Conservation (phyloP, 2,329 filamentous ascomycete species). For the Nothophoma quercina region DNA sequence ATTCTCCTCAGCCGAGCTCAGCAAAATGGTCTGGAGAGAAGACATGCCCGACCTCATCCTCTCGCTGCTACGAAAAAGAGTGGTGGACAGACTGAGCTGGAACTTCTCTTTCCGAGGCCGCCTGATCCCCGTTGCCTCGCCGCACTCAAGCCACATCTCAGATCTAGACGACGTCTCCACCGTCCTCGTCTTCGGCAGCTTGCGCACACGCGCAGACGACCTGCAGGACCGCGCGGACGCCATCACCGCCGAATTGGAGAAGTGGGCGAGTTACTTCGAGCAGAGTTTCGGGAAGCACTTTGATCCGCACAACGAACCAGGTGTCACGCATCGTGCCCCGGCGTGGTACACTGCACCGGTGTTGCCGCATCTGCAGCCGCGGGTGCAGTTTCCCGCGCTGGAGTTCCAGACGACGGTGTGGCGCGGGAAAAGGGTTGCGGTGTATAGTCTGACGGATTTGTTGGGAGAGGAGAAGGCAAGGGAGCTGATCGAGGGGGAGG, state of each 20-base stretch:
- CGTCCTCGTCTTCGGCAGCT: slow-evolving; percentile 34
- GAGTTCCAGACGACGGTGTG: slow-evolving; percentile 41
- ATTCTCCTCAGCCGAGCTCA: slow-evolving; percentile 39
- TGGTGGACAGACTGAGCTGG: slow-evolving; percentile 48
- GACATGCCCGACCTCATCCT: slow-evolving; percentile 57
- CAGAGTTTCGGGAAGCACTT: slow-evolving; percentile 22
- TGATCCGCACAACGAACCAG: slow-evolving; percentile 36
- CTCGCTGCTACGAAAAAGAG: slow-evolving; percentile 46
- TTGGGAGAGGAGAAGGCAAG: slow-evolving; percentile 39
- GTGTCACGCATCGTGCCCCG: slow-evolving; percentile 34
- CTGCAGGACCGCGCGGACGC: slow-evolving; percentile 20
- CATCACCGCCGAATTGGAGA: slow-evolving; percentile 32
- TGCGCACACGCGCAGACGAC: slow-evolving; percentile 38
- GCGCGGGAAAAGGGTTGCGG: slow-evolving; percentile 38
- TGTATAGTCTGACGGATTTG: slow-evolving; percentile 47
- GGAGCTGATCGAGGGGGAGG: slow-evolving; percentile 27
- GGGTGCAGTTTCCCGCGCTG: slow-evolving; percentile 38
- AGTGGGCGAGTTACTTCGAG: slow-evolving; percentile 28
- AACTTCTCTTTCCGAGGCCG: slow-evolving; percentile 36
- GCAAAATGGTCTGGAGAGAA: slow-evolving; percentile 54
- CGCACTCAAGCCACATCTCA: slow-evolving; percentile 30
- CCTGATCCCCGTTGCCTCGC: slow-evolving; percentile 32
- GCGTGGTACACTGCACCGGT: slow-evolving; percentile 39
- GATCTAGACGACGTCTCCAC: slow-evolving; percentile 39
- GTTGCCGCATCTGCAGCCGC: slow-evolving; percentile 37